A percentile compares a stretch with the other conserved stretches of the same genome.
Evolutionary conservation across 176 grass and related monocot species (phyloP).

Genomic region (Aechmea fasciata): DNA sequence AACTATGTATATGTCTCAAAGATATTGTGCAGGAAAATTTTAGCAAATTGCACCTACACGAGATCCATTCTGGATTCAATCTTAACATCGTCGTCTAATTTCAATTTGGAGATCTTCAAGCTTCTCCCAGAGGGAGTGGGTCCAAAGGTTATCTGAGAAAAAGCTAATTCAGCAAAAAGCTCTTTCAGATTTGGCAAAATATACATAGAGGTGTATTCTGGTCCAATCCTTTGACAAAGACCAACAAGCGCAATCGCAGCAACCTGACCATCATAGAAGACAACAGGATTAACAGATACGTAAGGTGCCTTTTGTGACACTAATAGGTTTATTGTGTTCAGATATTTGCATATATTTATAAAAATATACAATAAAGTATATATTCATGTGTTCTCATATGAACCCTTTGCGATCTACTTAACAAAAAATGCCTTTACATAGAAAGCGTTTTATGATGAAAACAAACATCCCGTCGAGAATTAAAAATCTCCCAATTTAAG

Average conservation of each 20-base stretch:
- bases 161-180: slow-evolving; percentile 81
- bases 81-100: slow-evolving; percentile 28
- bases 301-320: too few relatives aligned
- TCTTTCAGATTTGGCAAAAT: slow-evolving; percentile 66
- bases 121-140: slow-evolving; percentile 32
- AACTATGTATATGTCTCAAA: too few relatives aligned
- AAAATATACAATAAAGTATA: too few relatives aligned
- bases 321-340: too few relatives aligned
- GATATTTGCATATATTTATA: too few relatives aligned
- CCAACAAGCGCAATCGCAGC: slow-evolving; percentile 44
- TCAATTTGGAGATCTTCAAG: slow-evolving; percentile 37
- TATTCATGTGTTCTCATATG: too few relatives aligned
- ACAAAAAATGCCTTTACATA: too few relatives aligned
- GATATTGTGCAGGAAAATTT: neutral
- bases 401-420: too few relatives aligned
- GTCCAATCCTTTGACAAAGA: slow-evolving; percentile 75
- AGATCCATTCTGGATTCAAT: slow-evolving; percentile 74
- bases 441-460: too few relatives aligned
- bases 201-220: slow-evolving; percentile 46
- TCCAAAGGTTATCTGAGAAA: slow-evolving; percentile 38
- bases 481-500: too few relatives aligned
- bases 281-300: neutral
- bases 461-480: too few relatives aligned
- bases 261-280: slow-evolving; percentile 45
- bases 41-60: slow-evolving; percentile 43